These are phyloP conservation scores for Pythium dissimile DNA, from an alignment of 352 stramenopile species.

Conservation along the genomic window DNA sequence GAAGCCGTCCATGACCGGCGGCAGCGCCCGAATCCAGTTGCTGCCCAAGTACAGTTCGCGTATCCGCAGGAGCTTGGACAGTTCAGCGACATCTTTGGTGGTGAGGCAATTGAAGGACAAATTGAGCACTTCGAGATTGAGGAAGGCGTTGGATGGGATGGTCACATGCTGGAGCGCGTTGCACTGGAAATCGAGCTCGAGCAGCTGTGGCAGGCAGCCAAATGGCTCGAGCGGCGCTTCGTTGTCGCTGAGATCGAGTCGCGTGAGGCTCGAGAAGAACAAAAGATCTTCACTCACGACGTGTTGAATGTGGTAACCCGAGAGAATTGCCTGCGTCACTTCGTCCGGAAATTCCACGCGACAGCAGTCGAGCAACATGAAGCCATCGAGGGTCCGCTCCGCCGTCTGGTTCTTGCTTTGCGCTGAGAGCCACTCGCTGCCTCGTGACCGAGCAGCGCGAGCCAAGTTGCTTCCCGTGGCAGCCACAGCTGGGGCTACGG, in stretches of 20 bases:
- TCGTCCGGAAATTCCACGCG: slow-evolving; percentile 81
- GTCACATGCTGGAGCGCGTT: slow-evolving; percentile 55
- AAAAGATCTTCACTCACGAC: slow-evolving; percentile 73
- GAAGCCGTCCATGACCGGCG: slow-evolving; percentile 75
- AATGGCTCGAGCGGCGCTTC: slow-evolving; percentile 70
- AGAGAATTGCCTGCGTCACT: slow-evolving; percentile 56
- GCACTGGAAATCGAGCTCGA: slow-evolving; percentile 80
- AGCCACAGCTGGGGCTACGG: neutral
- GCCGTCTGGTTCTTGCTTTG: slow-evolving; percentile 15
- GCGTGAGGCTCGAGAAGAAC: slow-evolving; percentile 72
- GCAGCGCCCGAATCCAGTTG: slow-evolving; percentile 68
- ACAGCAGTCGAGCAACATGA: slow-evolving; percentile 75
- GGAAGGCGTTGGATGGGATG: slow-evolving; percentile 47
- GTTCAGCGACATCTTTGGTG: slow-evolving; percentile 54
- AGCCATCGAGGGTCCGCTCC: slow-evolving; percentile 54
- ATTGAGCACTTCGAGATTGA: slow-evolving; percentile 73
- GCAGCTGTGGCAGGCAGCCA: slow-evolving; percentile 51
- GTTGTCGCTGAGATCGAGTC: slow-evolving; percentile 83
- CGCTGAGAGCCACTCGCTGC: neutral
- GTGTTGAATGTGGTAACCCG: slow-evolving; percentile 50
- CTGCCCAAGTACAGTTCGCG: slow-evolving; percentile 73
- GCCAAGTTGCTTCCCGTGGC: neutral
- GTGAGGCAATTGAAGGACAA: slow-evolving; percentile 77
- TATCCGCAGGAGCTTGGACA: slow-evolving; percentile 71
- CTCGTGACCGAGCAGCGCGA: neutral